A percentile compares a stretch with the other conserved stretches of the same genome.
phyloP scores from a whole-genome alignment of 768 basidiomycete species.

The Mycena filopes region DNA sequence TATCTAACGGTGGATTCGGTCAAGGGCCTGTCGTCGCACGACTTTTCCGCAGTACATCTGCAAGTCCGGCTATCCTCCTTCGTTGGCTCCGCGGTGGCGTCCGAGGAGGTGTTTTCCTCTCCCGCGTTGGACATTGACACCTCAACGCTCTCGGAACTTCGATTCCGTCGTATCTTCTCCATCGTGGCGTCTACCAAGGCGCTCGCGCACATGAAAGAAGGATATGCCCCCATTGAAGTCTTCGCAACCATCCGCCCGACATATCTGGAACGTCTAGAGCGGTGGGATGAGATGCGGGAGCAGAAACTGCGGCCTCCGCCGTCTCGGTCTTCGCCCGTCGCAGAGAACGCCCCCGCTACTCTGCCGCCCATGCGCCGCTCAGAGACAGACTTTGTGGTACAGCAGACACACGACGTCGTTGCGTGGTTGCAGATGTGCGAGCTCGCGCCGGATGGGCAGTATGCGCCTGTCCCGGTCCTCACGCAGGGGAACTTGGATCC shows the following conservation, averaged over 20 bases:
- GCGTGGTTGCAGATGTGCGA: constrained; percentile 90
- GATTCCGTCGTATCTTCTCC: constrained; percentile 85
- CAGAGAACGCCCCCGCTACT: constrained; percentile 53
- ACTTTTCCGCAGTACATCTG: constrained; percentile 86
- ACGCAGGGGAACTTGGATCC: constrained; percentile 80
- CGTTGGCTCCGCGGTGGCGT: constrained; percentile 71
- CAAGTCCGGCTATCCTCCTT: constrained; percentile 92
- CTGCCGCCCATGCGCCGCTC: constrained; percentile 88
- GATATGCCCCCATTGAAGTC: constrained; percentile 90
- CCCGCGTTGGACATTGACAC: constrained; percentile 76
- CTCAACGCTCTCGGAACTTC: constrained; percentile 79
- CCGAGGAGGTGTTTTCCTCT: constrained; percentile 89
- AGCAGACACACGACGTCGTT: constrained; percentile 91
- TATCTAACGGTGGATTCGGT: constrained; percentile 87
- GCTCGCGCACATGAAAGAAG: constrained; percentile 73
- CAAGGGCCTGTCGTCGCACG: constrained; percentile 89
- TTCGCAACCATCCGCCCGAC: constrained; percentile 85
- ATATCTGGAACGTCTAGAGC: constrained; percentile 89
- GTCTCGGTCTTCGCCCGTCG: constrained; percentile 45
- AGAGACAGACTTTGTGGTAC: constrained; percentile 90
- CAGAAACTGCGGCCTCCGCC: constrained; percentile 61
- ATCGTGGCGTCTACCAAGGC: constrained; percentile 81
- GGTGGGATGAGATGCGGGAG: constrained; percentile 95
- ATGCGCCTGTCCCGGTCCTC: constrained; percentile 84
- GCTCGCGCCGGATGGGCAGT: constrained; percentile 85